Base-by-base conservation (phyloP, 1,139 yeast species). In the Lipomyces yarrowii region DNA sequence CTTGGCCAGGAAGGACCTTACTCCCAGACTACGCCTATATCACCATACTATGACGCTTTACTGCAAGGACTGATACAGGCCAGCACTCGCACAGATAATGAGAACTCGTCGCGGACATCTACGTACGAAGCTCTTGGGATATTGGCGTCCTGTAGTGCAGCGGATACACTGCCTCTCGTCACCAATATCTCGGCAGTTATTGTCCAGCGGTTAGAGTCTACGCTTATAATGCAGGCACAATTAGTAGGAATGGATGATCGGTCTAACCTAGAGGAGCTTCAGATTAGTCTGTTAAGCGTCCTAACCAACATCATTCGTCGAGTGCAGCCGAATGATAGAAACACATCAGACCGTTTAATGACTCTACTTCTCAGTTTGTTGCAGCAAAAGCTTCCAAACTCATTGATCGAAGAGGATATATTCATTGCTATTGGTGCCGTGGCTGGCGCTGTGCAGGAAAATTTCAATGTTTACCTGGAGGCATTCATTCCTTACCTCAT, bases 101-200 rank as follows among this genome's bases (percentile, higher is more conserved):
- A 92, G 75, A 84, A 86, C 75, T 87, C 91, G 67, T 85, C 96
- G n/a, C 85, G 99, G 75, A 96, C 98, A 2, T 92, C 98, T 33
- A 96, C 98, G 0, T 94, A 91, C 77, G 98, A 96, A 78, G 96
- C 98, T 0, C 81, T 94, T 72, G 88, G 97, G 1, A 83, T 94
- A 0, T 82, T 93, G 76, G 97, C 93, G 51, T 83, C 87, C 60
- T 89, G 85, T 77, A 84, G 94, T 75, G 87, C 96, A 11, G 82
- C 82, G 61, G 92, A 87, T 74, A 90, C 90, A 61, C 82, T 89
- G 78, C 86, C 85, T 53, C 79, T 87, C 54, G 88, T 93, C 46
- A 87, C 89, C 69, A 82, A 83, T 62, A 85, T 94, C 73, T 96
- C 97, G 3, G 80, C 86, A 11, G 94, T 90, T 73, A 87, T 89